Base-by-base conservation (phyloP, 2,329 filamentous ascomycete genomes). In the Allantophomopsis lycopodina region DNA sequence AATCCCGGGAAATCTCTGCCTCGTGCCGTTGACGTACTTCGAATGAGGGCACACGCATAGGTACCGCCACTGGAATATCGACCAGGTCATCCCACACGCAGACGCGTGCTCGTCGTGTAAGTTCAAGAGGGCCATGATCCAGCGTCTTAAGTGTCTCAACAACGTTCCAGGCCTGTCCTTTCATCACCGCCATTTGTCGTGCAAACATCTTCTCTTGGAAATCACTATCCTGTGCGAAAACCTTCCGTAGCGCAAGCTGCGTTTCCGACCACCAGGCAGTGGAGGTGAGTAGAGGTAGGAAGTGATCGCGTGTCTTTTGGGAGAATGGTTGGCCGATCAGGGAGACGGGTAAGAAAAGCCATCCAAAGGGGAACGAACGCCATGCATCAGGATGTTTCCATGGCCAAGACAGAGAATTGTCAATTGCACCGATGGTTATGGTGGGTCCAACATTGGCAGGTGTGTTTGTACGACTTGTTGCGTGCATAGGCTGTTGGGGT, bases 121-220 rank as follows among this genome's bases (percentile, higher is more conserved):
- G 73, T 61, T 96, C 91, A 14, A 98, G 66, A 0, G 91, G 91
- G 0, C 91, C 91, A 55, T 96, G 89, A 54, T 96, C 91, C 1
- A 76, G 69, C 14, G 83, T 83, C 59, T 98, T 98, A 44, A 98
- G 70, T 1, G 91, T 95, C 63, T 98, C 91, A 4, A 98, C 91
- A 0, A 98, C 91, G 56, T 98, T 98, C 87, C 91, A 98, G 1
- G 91, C 91, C 57, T 98, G 91, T 10, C 91, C 91, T 61, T 98
- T 98, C 86, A 98, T 94, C 43, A 98, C 91, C 1, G 91, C 89
- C 45, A 98, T 93, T 55, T 98, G 91, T 48, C 85, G 79, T n/a
- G 86, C 86, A 62, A 94, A 98, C 91, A 98, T 98, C 60, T 85
- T 82, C 63, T 98, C 91, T 57, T 96, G 86, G 60, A 98, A 98